A percentile compares a stretch with the other conserved stretches of the same genome.
These are phyloP conservation scores for Straminergon stramineum DNA, from an alignment of 225 moss, liverwort and hornwort genomes.

Conservation along the genomic window DNA sequence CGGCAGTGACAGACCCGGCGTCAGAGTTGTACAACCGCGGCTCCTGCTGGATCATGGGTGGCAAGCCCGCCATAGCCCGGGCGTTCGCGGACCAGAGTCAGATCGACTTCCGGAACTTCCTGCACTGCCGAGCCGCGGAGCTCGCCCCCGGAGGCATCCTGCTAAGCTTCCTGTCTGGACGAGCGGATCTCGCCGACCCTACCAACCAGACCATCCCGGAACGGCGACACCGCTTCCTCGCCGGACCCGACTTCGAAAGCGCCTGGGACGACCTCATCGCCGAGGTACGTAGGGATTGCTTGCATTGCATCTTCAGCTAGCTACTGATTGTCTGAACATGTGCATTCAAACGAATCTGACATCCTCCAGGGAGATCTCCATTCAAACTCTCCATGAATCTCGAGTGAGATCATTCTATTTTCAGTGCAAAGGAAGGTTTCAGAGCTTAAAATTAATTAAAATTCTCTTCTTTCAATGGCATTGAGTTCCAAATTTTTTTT, in stretches of 20 bases:
- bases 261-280: conserved; percentile 55
- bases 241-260: conserved; percentile 48
- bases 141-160: conserved; percentile 55
- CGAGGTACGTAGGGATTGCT: conserved; percentile 19
- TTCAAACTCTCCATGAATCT: not conserved
- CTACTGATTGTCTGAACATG: not conserved
- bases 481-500: not conserved
- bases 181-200: conserved; percentile 28
- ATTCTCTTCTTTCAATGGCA: too few relatives aligned
- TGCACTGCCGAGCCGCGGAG: conserved; percentile 46
- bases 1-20: conserved; percentile 25
- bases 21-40: conserved; percentile 54
- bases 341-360: not conserved
- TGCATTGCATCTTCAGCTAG: not conserved
- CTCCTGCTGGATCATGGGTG: conserved; percentile 65
- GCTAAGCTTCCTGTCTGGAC: conserved; percentile 38
- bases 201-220: conserved; percentile 51
- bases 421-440: not conserved
- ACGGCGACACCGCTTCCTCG: conserved; percentile 40
- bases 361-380: not conserved
- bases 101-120: conserved; percentile 36
- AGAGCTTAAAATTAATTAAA: not conserved
- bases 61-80: conserved; percentile 21
- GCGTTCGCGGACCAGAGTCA: conserved; percentile 56
- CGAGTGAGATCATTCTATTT: not conserved